Base-by-base conservation (phyloP, 495 filamentous ascomycete genomes). In the Endocarpon pusillum region DNA sequence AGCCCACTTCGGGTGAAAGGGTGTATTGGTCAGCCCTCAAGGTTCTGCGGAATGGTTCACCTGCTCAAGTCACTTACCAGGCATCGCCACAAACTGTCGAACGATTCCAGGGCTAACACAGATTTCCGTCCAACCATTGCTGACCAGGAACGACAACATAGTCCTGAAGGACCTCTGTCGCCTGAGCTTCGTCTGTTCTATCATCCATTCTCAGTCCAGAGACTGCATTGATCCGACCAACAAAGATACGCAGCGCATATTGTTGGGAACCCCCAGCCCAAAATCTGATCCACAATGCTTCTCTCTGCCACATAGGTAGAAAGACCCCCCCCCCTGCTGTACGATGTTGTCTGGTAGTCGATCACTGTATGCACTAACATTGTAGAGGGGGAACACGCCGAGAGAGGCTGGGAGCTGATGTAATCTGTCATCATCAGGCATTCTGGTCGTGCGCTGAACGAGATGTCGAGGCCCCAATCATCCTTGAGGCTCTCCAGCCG, bases 281-380 rank as follows among this genome's bases (percentile, higher is more conserved):
- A 33, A 67, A 59, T 0, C 45, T 43, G 37, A 68, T 53, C 60
- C 60, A 63, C 53, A 65, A 55, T 0, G 62, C 61, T 34, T 66
- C 62, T 15, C 47, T 53, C 38, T 59, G 53, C 32, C 58, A 56
- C 41, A 62, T 58, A 3, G 53, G 54, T 1, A 67, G 39, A 38
- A 67, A 62, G 1, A 61, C 36, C 6, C 63, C 62, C n/a, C n/a
- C 1, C 54, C 55, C 35, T 66, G 64, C 0, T 36, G 44, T 0
- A 36, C 41, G 38, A 64, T 54, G 6, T 43, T 23, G 0, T 32
- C 9, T 1, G 56, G 55, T 14, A 68, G 38, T 0, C 38, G 42
- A 2, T 40, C 28, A 5, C 42, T 17, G 36, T 54, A 58, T 2
- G 53, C 23, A 1, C 38, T 28, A 14, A 56, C 43, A 27, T 48